Conservation (phyloP, 2,329 filamentous ascomycete species). For the Apiospora hydei region DNA sequence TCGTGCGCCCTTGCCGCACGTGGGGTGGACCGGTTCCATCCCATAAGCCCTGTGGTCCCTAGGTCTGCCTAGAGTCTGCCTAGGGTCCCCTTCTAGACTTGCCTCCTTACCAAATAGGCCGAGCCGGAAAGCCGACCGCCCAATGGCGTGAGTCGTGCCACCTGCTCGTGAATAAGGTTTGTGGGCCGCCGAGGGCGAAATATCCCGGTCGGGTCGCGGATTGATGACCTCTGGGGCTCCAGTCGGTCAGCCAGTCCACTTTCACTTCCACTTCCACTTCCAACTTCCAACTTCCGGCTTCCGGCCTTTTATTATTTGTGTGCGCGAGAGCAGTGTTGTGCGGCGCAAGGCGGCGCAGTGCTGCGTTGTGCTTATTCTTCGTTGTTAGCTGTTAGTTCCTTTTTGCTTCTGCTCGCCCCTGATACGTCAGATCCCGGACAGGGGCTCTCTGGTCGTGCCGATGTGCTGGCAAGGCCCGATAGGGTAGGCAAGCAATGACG, state of each 20-base stretch:
- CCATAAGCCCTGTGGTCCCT: neutral
- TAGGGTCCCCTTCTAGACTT: neutral
- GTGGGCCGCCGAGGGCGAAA: neutral
- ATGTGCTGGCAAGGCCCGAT: conserved; percentile 12
- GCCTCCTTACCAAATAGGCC: neutral
- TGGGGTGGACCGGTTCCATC: neutral
- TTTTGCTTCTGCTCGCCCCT: too few relatives aligned
- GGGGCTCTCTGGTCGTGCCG: neutral
- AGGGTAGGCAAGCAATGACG: neutral
- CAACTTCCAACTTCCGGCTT: neutral
- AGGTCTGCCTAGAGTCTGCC: too few relatives aligned
- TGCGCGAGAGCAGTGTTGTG: neutral
- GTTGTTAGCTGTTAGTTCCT: neutral
- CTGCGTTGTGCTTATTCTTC: conserved; percentile 1
- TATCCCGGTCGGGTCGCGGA: neutral
- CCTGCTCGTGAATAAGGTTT: neutral
- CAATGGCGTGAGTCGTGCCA: conserved; percentile 6
- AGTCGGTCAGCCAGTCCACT: neutral
- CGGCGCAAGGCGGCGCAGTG: neutral
- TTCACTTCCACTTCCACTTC: neutral
- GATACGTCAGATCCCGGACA: neutral
- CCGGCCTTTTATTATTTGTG: neutral
- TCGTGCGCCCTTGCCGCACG: conserved; percentile 6
- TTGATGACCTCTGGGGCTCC: neutral
- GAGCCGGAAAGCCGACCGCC: neutral